A percentile compares a stretch with the other conserved stretches of the same genome.
Evolutionary conservation across 208 protist species (phyloP).

Genomic region (Trypanosoma rangeli): DNA sequence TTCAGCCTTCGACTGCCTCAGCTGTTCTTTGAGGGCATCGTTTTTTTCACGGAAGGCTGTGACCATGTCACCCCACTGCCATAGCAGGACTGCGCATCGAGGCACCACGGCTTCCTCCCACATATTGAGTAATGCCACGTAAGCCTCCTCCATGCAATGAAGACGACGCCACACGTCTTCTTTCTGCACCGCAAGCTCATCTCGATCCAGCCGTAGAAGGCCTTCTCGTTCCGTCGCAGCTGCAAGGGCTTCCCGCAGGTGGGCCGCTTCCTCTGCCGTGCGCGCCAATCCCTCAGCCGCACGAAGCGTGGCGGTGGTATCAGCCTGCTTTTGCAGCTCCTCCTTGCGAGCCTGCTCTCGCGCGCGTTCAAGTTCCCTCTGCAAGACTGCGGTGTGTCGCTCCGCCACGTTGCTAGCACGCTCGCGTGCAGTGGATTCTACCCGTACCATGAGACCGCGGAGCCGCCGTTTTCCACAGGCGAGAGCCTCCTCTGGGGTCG

Average conservation of each 20-base stretch:
- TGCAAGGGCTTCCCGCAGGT: slow-evolving; percentile 1
- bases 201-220: not conserved
- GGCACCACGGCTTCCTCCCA: slow-evolving; percentile 10
- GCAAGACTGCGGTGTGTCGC: not conserved
- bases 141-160: not conserved
- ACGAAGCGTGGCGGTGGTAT: not conserved
- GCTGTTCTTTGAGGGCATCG: not conserved
- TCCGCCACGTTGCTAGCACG: not conserved
- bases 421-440: not conserved
- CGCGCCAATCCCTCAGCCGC: not conserved
- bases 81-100: slow-evolving; percentile 9
- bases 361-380: not conserved
- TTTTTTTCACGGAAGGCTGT: not conserved
- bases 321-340: not conserved
- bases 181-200: not conserved
- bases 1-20: slow-evolving; percentile 6
- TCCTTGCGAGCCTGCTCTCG: not conserved
- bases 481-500: slow-evolving; percentile 14
- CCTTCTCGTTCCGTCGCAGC: not conserved
- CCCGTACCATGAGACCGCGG: not conserved
- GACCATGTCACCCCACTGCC: not conserved
- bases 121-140: not conserved
- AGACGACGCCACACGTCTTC: not conserved
- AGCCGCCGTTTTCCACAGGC: slow-evolving; percentile 3
- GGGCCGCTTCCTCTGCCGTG: not conserved